A percentile compares a stretch with the other conserved stretches of the same genome.
Evolutionary conservation across 139 green algal genomes (phyloP).

Genomic region (Haematococcus lacustris): DNA sequence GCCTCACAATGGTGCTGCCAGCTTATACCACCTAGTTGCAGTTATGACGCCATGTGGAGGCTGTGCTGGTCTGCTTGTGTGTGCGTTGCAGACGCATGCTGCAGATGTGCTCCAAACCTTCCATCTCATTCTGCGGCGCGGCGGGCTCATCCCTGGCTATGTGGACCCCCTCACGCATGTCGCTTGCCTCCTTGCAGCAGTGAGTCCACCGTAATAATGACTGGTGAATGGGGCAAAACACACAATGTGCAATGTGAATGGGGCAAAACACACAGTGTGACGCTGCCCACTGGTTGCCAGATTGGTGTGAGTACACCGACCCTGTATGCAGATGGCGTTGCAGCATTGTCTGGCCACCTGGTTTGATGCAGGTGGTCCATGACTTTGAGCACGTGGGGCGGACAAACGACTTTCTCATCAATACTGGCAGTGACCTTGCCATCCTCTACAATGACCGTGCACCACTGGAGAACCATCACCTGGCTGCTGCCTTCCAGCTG

Average conservation of each 20-base stretch:
- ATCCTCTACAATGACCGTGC: conserved; percentile 39
- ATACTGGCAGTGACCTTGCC: conserved; percentile 14
- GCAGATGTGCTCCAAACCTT: conserved; percentile 35
- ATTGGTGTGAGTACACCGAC: too few species aligned
- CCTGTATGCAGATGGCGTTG: too few species aligned
- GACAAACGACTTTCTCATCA: conserved; percentile 51
- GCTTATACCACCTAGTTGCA: too few species aligned
- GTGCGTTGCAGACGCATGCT: conserved; percentile 29
- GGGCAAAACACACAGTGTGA: too few species aligned
- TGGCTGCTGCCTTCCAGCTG: conserved; percentile 20
- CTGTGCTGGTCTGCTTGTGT: too few species aligned
- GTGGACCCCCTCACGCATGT: conserved; percentile 35
- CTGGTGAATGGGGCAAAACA: too few species aligned
- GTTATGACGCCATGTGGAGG: too few species aligned
- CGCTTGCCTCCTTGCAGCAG: conserved; percentile 27
- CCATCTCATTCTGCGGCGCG: conserved; percentile 35
- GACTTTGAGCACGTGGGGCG: conserved; percentile 35
- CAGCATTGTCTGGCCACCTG: too few species aligned
- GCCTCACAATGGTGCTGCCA: too few species aligned
- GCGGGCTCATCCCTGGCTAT: conserved; percentile 27
- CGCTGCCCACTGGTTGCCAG: too few species aligned
- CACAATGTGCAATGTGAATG: too few species aligned
- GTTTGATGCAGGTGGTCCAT: conserved; percentile 35
- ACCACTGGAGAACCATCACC: conserved; percentile 52
- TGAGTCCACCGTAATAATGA: not conserved